phyloP scores from a whole-genome alignment of 2,329 filamentous ascomycete species.

The Fusarium marasasianum region DNA sequence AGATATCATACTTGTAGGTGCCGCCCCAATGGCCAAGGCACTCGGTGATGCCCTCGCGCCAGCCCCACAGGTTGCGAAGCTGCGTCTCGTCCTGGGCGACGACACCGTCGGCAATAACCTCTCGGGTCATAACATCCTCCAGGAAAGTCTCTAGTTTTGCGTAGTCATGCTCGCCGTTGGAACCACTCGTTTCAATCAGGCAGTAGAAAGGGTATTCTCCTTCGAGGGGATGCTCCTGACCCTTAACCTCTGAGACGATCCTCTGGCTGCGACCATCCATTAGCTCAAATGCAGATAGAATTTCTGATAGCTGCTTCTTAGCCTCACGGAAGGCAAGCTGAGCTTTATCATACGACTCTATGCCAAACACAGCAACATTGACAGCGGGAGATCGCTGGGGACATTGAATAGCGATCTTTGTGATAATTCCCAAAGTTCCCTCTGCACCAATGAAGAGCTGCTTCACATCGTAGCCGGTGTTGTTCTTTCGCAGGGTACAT shows the following conservation, averaged over 20 bases:
- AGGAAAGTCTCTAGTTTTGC: conserved; percentile 92
- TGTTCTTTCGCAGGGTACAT: conserved; percentile 92
- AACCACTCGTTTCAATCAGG: conserved; percentile 94
- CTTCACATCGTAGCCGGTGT: conserved; percentile 97
- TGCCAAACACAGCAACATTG: conserved; percentile 94
- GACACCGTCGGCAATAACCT: conserved; percentile 88
- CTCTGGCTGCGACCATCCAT: conserved; percentile 90
- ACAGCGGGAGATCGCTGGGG: conserved; percentile 87
- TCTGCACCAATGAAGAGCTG: conserved; percentile 96
- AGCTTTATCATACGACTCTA: conserved; percentile 90
- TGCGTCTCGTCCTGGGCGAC: conserved; percentile 95
- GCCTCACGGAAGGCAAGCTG: conserved; percentile 88
- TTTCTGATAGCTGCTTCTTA: conserved; percentile 90
- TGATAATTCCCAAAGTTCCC: conserved; percentile 94
- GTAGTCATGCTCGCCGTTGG: conserved; percentile 90
- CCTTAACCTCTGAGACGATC: conserved; percentile 77
- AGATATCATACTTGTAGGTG: conserved; percentile 98
- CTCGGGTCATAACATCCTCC: conserved; percentile 88
- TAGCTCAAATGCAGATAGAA: conserved; percentile 95
- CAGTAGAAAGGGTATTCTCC: conserved; percentile 93
- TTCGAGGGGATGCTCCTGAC: conserved; percentile 83
- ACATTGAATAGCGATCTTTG: conserved; percentile 87
- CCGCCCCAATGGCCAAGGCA: conserved; percentile 89
- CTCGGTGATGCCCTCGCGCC: conserved; percentile 93
- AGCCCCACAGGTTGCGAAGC: conserved; percentile 84